Base-by-base conservation (phyloP, 805 yeast genomes). In the Pichia manshurica region DNA sequence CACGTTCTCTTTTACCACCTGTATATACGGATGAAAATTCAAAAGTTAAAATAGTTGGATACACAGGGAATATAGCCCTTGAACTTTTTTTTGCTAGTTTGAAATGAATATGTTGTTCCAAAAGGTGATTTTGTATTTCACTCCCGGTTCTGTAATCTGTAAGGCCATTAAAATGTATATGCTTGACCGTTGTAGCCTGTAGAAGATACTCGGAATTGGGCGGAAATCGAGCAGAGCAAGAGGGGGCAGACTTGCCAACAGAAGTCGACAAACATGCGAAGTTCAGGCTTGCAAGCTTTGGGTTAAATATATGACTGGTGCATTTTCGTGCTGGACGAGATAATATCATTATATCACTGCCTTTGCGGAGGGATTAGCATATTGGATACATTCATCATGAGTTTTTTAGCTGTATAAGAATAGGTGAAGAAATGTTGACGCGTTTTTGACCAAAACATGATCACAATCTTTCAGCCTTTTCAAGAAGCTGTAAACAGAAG, bases 21-120 rank as follows among this genome's bases (percentile, higher is more conserved):
- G 99, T 91, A 61, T 87, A 89, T 0, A 89, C 88, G 3, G 89
- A 87, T 17, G 79, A 72, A 67, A 93, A 86, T 60, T 93, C 90
- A 67, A 88, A 89, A 1, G 96, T 84, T 15, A 91, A 67, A 5
- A 90, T 64, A 0, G 82, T 74, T 0, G 96, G 91, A 31, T 69
- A 66, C 2, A 87, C 84, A 53, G 77, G 13, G 13, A 15, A 39
- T 10, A 39, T 50, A 5, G 44, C 25, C 20, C 51, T 32, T 21
- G 60, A 53, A 36, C 56, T 61, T 28, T 55, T 56, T 12, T 32
- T 29, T 4, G 60, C 49, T 1, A 65, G 58, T 20, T 59, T 52
- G 32, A 46, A 43, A 15, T 56, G 78, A 35, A 84, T 60, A 51
- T 78, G 76, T 20, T 82, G 81, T 20, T 73, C 61, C 0, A 79